A percentile compares a stretch with the other conserved stretches of the same genome.
Conservation (phyloP, 768 basidiomycete species). For the Rhodotorula kratochvilovae region DNA sequence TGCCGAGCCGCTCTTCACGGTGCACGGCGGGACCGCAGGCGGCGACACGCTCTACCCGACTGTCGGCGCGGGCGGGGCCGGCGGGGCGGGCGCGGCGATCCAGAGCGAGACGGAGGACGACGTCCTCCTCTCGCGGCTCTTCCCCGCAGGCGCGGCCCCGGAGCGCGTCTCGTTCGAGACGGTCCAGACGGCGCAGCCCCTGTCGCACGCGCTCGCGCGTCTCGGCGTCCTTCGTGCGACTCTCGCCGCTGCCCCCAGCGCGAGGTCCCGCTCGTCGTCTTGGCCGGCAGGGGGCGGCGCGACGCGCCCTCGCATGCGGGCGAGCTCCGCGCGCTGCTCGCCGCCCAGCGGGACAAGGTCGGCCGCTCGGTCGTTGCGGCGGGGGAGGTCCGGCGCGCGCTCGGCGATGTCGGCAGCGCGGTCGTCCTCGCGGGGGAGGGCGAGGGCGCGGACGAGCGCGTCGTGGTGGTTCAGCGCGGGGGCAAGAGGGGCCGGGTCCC, state of each 20-base stretch:
- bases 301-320: slow-evolving; percentile 28
- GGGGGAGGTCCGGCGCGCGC: slow-evolving; percentile 30
- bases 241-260: not conserved
- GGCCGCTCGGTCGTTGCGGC: slow-evolving; percentile 1
- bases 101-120: slow-evolving; percentile 33
- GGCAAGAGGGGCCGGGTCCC: slow-evolving; percentile 26
- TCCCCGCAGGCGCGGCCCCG: not conserved
- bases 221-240: not conserved
- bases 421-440: slow-evolving; percentile 14
- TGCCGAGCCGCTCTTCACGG: slow-evolving; percentile 12
- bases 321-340: slow-evolving; percentile 20
- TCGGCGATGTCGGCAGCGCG: slow-evolving; percentile 26
- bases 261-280: slow-evolving; percentile 16
- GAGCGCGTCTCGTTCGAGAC: slow-evolving; percentile 12
- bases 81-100: not conserved
- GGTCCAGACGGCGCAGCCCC: slow-evolving; percentile 4
- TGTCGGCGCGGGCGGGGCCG: not conserved
- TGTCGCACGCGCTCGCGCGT: slow-evolving; percentile 13
- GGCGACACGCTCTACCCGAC: slow-evolving; percentile 35
- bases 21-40: slow-evolving; percentile 10
- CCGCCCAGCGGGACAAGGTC: not conserved
- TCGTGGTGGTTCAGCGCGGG: slow-evolving; percentile 29
- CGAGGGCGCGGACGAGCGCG: not conserved
- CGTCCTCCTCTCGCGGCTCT: slow-evolving; percentile 14
- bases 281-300: slow-evolving; percentile 27